These are phyloP conservation scores for Colletotrichum australisinense DNA, from an alignment of 2,329 filamentous ascomycete genomes.

Conservation along the genomic window DNA sequence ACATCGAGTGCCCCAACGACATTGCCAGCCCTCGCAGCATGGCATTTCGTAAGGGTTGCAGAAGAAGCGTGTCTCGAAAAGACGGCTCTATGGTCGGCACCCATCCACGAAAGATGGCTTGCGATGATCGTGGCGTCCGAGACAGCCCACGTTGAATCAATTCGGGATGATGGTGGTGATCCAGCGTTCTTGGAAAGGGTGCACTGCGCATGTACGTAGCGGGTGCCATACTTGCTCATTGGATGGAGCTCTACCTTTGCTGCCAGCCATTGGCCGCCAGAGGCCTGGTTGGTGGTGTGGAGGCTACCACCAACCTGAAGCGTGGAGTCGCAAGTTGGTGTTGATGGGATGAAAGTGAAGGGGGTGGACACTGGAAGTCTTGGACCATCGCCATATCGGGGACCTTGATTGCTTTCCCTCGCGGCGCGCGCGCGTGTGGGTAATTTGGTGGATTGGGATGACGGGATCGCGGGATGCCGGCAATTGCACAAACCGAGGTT, in stretches of 20 bases:
- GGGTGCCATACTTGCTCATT: not conserved
- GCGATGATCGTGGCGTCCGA: not conserved
- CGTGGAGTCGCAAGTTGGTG: not conserved
- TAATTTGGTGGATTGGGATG: not conserved
- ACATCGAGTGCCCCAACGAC: not conserved
- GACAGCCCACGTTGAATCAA: not conserved
- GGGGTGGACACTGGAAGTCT: not conserved
- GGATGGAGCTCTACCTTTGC: not conserved
- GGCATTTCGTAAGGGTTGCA: not conserved
- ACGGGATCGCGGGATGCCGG: not conserved
- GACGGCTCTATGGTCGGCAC: not conserved
- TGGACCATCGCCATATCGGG: not conserved
- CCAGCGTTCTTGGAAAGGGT: not conserved
- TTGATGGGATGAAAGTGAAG: not conserved
- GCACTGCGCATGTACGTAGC: not conserved
- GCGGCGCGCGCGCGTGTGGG: not conserved
- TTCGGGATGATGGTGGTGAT: not conserved
- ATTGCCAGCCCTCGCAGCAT: not conserved
- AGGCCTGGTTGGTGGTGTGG: conserved; percentile 15
- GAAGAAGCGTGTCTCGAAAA: not conserved
- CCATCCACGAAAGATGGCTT: not conserved
- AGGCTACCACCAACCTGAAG: conserved; percentile 2
- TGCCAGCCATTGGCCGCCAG: not conserved
- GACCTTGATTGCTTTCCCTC: not conserved
- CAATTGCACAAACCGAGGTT: not conserved